Base-by-base conservation (phyloP, 1,284 basidiomycete species). In the Marasmius oreades region DNA sequence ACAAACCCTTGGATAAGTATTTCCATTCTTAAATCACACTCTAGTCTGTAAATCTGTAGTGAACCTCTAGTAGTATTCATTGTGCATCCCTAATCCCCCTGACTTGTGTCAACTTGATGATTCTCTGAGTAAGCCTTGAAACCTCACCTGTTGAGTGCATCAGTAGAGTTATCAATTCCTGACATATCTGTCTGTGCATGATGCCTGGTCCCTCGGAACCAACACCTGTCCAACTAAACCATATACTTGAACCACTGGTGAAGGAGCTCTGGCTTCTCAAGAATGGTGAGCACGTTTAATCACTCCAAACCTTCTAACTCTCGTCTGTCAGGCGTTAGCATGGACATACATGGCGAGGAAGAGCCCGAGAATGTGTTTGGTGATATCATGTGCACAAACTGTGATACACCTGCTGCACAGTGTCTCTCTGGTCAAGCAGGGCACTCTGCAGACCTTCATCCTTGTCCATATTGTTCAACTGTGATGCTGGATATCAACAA, bases 401-500 rank as follows among this genome's bases (percentile, higher is more conserved):
- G 66, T 53, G 66, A 70, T 57, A 68, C 64, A 0, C 69, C 66
- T 33, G 68, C 63, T 16, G 62, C 64, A 2, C 60, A 61, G 3
- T 68, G 69, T 44, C 28, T 69, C 23, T 58, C 57, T 28, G 68
- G 66, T 5, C 52, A 59, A 1, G 63, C 67, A 4, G 64, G 66
- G 1, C 68, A 69, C 51, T 50, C 54, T 1, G 57, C 62, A 12
- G 60, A 67, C 26, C 11, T 64, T 16, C 62, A 69, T 51, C 66
- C 66, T 1, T 70, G 67, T 45, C 62, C 61, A 10, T 69, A 61
- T 18, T 70, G 67, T 31, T 14, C 59, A 12, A 46, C 55, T 6
- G 59, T 47, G 5, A n/a, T 62, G 5, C 18, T 62, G n/a, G 59
- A 67, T 53, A 39, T 68, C 16, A 63, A 66, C 53, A 53, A 54